Evolutionary conservation across 805 yeast species (phyloP).

Genomic region (Jamesozyma jinghongensis): DNA sequence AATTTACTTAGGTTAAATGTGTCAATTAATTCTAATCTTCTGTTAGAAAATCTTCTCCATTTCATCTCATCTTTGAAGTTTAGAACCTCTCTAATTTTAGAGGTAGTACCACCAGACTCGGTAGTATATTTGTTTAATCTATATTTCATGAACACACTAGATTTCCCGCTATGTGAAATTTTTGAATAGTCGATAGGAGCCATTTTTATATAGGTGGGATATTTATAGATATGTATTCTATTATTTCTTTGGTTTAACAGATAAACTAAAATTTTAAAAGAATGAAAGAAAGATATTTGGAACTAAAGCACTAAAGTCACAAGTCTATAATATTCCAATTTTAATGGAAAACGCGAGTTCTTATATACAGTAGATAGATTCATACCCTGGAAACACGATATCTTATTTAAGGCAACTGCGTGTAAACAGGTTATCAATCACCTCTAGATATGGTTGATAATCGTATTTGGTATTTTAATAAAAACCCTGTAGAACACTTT

Average conservation of each 20-base stretch:
- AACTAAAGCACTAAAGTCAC: too few relatives aligned
- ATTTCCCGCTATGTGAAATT: not conserved
- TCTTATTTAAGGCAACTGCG: too few relatives aligned
- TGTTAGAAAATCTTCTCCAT: conserved; percentile 84
- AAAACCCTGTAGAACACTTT: too few relatives aligned
- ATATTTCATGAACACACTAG: conserved; percentile 3
- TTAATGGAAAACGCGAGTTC: too few relatives aligned
- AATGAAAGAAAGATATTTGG: too few relatives aligned
- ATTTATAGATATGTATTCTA: not conserved
- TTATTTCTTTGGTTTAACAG: not conserved
- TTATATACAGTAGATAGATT: too few relatives aligned
- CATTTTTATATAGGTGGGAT: not conserved
- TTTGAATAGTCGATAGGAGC: conserved; percentile 2
- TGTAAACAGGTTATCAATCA: too few relatives aligned
- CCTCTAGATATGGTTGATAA: too few relatives aligned
- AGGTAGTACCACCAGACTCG: conserved; percentile 31
- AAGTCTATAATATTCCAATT: too few relatives aligned
- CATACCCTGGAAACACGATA: too few relatives aligned
- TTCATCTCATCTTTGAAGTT: conserved; percentile 69
- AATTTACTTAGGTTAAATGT: conserved; percentile 46
- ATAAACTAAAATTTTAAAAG: too few relatives aligned
- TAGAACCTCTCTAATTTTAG: conserved; percentile 39
- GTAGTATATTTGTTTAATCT: conserved; percentile 3
- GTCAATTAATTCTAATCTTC: conserved; percentile 82
- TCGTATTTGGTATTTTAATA: too few relatives aligned